phyloP scores from a whole-genome alignment of 2,329 filamentous ascomycete genomes.

The Verticillium alfalfae region DNA sequence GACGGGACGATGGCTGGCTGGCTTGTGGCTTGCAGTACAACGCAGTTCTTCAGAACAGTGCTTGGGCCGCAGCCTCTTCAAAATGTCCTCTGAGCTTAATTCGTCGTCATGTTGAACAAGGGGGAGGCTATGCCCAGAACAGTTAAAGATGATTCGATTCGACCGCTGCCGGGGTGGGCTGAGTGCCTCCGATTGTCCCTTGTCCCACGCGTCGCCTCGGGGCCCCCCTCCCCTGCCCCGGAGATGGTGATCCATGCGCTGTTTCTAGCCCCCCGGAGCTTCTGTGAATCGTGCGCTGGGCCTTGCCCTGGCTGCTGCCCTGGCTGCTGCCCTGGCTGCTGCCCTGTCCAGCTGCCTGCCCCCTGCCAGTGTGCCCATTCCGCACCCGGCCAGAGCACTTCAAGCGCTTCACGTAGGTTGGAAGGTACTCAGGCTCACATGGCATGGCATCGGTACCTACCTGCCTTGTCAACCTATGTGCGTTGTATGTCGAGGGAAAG shows the following conservation, averaged over 20 bases:
- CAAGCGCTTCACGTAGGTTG: too few species aligned
- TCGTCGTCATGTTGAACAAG: not conserved
- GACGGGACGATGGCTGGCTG: not conserved
- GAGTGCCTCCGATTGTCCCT: not conserved
- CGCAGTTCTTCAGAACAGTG: not conserved
- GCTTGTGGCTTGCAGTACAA: not conserved
- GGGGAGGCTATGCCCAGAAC: not conserved
- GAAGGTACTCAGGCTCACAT: too few species aligned
- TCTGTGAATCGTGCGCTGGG: not conserved
- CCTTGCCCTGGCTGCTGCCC: not conserved
- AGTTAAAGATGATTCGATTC: not conserved
- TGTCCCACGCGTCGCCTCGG: not conserved
- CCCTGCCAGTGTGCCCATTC: too few species aligned
- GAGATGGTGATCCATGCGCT: too few species aligned
- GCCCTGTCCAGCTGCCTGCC: not conserved
- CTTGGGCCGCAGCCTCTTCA: not conserved
- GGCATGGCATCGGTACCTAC: too few species aligned
- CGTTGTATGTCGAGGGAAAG: too few species aligned
- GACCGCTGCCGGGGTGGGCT: not conserved
- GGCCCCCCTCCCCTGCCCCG: not conserved
- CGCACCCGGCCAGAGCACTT: not conserved
- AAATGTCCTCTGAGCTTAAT: not conserved
- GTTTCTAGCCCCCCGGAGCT: not conserved
- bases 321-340: not conserved
- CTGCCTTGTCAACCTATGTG: too few species aligned